These are phyloP conservation scores for Alloteropsis semialata DNA, from an alignment of 176 grass and related monocot species.

Conservation along the genomic window DNA sequence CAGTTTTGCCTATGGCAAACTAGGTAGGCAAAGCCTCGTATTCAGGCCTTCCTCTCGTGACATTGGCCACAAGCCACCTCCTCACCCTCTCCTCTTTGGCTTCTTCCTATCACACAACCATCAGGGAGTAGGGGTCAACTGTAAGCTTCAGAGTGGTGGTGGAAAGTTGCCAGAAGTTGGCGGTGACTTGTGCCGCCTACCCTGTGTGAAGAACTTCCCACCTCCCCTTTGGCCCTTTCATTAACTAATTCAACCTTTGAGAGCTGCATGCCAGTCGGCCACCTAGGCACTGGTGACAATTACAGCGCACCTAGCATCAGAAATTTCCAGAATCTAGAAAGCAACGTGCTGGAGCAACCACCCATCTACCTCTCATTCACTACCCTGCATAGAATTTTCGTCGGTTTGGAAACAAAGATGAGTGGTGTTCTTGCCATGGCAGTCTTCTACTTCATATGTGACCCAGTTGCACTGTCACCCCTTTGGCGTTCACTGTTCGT, in stretches of 20 bases:
- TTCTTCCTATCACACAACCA: neutral
- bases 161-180: neutral
- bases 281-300: neutral
- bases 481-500: neutral
- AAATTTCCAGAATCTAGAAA: neutral
- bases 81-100: neutral
- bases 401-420: neutral
- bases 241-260: neutral
- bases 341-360: neutral
- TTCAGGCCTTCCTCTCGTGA: neutral
- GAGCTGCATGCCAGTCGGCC: neutral
- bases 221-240: no score
- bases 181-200: neutral
- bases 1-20: neutral
- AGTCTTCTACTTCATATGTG: neutral
- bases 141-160: neutral
- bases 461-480: neutral
- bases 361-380: neutral
- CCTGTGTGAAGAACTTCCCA: neutral
- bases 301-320: neutral
- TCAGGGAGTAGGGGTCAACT: neutral
- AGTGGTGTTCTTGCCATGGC: neutral
- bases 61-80: neutral
- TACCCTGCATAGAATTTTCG: neutral
- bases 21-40: neutral